Evolutionary conservation across 1,284 basidiomycete species (phyloP), one percentile per base, ranked within the genome.

Genomic region (Coniophora puteana): DNA sequence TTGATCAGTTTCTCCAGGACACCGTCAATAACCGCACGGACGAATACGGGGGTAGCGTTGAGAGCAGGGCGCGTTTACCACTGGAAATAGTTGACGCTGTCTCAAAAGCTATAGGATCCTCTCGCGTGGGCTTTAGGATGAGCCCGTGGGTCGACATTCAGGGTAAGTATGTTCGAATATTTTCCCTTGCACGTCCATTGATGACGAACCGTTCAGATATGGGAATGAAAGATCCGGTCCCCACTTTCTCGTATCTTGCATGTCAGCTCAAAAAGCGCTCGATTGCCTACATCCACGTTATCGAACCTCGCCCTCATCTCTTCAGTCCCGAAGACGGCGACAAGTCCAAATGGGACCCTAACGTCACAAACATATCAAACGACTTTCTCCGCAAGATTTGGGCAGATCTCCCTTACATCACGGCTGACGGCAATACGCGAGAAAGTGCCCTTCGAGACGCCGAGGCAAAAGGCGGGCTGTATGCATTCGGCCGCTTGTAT

Each of bases 241-340:
- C 69, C 0, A 62, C 60, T 3, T 72, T 65, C 54, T 45, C 54
- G 4, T 56, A 67, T 43, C 43, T 72, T 5, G 58, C 68, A 5
- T 45, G 51, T 8, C 47, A 61, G 24, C 50, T 72, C 27, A 54
- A 51, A 45, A 28, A 61, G 36, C 45, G 56, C 4, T 62, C 67
- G 16, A 61, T 82, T 2, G 74, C 74, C 4, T 82, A 78, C 52
- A 45, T 82, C 18, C 80, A 83, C 56, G 57, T 73, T 36, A 58
- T 79, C 26, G 77, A 80, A 49, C 63, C 71, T 3, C 58, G 68
- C 10, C 51, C 65, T n/a, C n/a, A n/a, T n/a, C n/a, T n/a, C 43
- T n/a, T n/a, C n/a, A n/a, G n/a, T n/a, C n/a, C n/a, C n/a, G n/a
- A n/a, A 27, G 48, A 59, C n/a, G 49, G 63, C 29, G 48, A 59